Evolutionary conservation across 106 monocot genomes (phyloP).

Genomic region (Apostasia shenzhenica): DNA sequence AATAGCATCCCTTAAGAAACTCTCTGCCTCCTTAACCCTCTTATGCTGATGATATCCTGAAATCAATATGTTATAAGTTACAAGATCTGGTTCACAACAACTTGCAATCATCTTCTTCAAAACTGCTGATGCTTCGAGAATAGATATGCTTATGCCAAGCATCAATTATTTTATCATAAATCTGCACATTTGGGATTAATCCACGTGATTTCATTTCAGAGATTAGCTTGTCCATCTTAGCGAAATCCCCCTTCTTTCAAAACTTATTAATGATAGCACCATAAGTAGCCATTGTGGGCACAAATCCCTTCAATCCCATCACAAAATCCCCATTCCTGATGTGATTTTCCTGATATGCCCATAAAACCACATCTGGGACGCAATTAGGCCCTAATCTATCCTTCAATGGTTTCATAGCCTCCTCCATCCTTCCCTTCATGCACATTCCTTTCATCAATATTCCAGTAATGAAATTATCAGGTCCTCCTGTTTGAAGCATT

Average conservation of each 20-base stretch:
- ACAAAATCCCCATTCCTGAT: slow-evolving; percentile 40
- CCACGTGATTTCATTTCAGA: slow-evolving; percentile 58
- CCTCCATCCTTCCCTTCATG: slow-evolving; percentile 47
- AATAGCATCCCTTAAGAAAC: slow-evolving; percentile 38
- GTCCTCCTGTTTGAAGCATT: slow-evolving; percentile 52
- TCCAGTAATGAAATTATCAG: slow-evolving; percentile 57
- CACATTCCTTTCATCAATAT: slow-evolving; percentile 57
- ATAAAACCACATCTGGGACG: slow-evolving; percentile 69
- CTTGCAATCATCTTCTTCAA: slow-evolving; percentile 53
- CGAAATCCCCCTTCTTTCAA: slow-evolving; percentile 43
- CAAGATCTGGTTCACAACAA: slow-evolving; percentile 41
- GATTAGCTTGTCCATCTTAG: slow-evolving; percentile 30
- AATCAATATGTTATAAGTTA: slow-evolving; percentile 81
- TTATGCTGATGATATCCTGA: slow-evolving; percentile 35
- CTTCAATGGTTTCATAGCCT: slow-evolving; percentile 58
- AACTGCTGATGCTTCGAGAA: slow-evolving; percentile 48
- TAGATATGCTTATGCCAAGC: slow-evolving; percentile 33
- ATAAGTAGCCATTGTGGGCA: slow-evolving; percentile 69
- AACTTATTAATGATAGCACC: slow-evolving; percentile 64
- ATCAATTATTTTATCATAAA: slow-evolving; percentile 61
- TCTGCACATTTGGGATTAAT: slow-evolving; percentile 53
- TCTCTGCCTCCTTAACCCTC: slow-evolving; percentile 35
- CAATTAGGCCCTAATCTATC: slow-evolving; percentile 59
- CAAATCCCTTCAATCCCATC: slow-evolving; percentile 61
- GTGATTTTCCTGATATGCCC: slow-evolving; percentile 44